These are phyloP conservation scores for Sistotremastrum niveocremeum DNA, from an alignment of 768 basidiomycete genomes.

Conservation along the genomic window DNA sequence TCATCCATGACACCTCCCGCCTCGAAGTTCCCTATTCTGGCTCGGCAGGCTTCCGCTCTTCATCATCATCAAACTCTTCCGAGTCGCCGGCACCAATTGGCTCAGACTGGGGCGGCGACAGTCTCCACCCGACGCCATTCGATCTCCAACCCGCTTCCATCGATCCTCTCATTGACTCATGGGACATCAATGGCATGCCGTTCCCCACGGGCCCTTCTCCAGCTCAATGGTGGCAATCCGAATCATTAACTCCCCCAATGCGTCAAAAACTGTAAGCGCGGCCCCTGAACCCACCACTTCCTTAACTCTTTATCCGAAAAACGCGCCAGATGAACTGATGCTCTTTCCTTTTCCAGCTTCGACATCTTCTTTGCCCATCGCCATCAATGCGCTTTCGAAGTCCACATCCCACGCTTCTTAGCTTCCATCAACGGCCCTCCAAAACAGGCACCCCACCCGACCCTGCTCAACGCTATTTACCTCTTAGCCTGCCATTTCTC, in stretches of 20 bases:
- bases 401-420: slow-evolving; percentile 35
- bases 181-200: slow-evolving; percentile 1
- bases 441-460: slow-evolving; percentile 34
- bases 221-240: slow-evolving; percentile 4
- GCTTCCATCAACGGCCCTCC: slow-evolving; percentile 20
- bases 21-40: too few species aligned
- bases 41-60: too few species aligned
- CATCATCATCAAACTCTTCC: too few species aligned
- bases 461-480: slow-evolving; percentile 46
- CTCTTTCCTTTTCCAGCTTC: slow-evolving; percentile 22
- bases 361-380: slow-evolving; percentile 46
- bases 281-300: background rate
- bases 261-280: slow-evolving; percentile 7
- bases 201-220: slow-evolving; percentile 2
- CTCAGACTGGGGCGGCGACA: too few species aligned
- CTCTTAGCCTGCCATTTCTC: slow-evolving; percentile 46
- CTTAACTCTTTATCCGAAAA: background rate
- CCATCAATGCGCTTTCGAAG: slow-evolving; percentile 53
- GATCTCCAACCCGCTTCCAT: too few species aligned
- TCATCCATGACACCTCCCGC: too few species aligned
- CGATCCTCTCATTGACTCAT: background rate
- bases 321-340: too few species aligned
- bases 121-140: too few species aligned
- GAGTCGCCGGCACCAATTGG: too few species aligned
- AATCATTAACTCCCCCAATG: slow-evolving; percentile 5